Evolutionary conservation across 768 basidiomycete species (phyloP).

Genomic region (Lepiota brunneoincarnata): DNA sequence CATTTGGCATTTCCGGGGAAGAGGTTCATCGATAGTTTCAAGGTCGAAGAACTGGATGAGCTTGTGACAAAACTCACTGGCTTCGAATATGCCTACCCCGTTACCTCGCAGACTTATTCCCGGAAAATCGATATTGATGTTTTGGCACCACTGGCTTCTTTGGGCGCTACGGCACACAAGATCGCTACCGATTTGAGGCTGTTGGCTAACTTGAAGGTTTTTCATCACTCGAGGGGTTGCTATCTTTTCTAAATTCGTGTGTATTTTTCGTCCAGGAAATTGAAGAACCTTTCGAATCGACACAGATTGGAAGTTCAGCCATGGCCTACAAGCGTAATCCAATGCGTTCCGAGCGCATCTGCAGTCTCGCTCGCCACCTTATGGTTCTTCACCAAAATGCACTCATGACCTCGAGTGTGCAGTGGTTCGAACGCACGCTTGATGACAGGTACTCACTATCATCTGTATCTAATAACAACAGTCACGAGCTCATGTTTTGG

Average conservation of each 20-base stretch:
- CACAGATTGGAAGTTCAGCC: slow-evolving; percentile 94
- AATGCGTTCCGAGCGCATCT: slow-evolving; percentile 97
- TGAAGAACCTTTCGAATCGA: slow-evolving; percentile 98
- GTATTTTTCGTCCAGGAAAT: slow-evolving; percentile 61
- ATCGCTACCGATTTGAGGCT: slow-evolving; percentile 94
- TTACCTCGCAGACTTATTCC: slow-evolving; percentile 98
- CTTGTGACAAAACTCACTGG: slow-evolving; percentile 90
- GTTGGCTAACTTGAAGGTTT: slow-evolving; percentile 88
- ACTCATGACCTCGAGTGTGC: slow-evolving; percentile 89
- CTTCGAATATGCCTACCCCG: slow-evolving; percentile 93
- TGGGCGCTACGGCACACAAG: slow-evolving; percentile 96
- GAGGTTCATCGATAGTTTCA: background rate
- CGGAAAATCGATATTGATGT: slow-evolving; percentile 97
- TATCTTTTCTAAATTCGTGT: background rate
- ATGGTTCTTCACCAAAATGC: slow-evolving; percentile 97
- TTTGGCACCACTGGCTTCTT: slow-evolving; percentile 81
- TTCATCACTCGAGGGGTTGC: background rate
- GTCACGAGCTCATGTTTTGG: slow-evolving; percentile 7
- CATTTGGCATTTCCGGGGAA: background rate
- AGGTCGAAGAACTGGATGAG: slow-evolving; percentile 88
- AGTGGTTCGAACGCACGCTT: slow-evolving; percentile 98
- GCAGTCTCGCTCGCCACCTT: slow-evolving; percentile 92
- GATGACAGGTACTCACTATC: slow-evolving; percentile 74
- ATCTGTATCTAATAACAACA: background rate
- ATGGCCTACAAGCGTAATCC: slow-evolving; percentile 99